Base-by-base conservation (phyloP, 306 rosid species). In the Luffa acutangula region DNA sequence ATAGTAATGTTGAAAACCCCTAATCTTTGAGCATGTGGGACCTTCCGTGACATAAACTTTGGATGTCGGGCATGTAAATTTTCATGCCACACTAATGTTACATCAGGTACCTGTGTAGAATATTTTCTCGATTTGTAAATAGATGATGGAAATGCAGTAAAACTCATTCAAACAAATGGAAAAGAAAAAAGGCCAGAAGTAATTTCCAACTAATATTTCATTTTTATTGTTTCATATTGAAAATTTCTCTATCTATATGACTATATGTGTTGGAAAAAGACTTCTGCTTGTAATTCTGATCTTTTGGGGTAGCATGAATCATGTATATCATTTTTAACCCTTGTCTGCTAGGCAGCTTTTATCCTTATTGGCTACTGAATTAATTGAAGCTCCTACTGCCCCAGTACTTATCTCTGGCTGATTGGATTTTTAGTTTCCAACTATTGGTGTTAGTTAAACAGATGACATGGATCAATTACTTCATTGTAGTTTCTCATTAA, bases 1-100 rank as follows among this genome's bases (percentile, higher is more conserved):
- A 91, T 77, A 91, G 93, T 67, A 94, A 86, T 83, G 83, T 87
- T 36, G 97, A 93, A 81, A 87, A 88, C 84, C 89, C 85, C 76
- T 92, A 48, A 46, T 72, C 56, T 33, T 48, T 4, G 43, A 43
- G 54, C 41, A n/a, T 67, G 76, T 9, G 36, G 9, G 36, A 69
- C 75, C 31, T 9, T 43, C 31, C 17, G 8, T 43, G 18, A 45
- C 76, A 20, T 70, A 4, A 70, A 43, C 53, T 34, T 45, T 70
- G 34, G 53, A 69, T n/a, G 76, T 20, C n/a, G 51, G 45, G 14
- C 73, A 17, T 70, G 52, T 25, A 14, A 72, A 12, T 71, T 71
- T 71, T 46, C 41, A 13, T 46, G 37, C 75, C 36, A 7, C 77
- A 6, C 7, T 71, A 72, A 11, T 48, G 17, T 12, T 71, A 72